Base-by-base conservation (phyloP, 2,329 filamentous ascomycete genomes). In the Pseudocercospora vitis region DNA sequence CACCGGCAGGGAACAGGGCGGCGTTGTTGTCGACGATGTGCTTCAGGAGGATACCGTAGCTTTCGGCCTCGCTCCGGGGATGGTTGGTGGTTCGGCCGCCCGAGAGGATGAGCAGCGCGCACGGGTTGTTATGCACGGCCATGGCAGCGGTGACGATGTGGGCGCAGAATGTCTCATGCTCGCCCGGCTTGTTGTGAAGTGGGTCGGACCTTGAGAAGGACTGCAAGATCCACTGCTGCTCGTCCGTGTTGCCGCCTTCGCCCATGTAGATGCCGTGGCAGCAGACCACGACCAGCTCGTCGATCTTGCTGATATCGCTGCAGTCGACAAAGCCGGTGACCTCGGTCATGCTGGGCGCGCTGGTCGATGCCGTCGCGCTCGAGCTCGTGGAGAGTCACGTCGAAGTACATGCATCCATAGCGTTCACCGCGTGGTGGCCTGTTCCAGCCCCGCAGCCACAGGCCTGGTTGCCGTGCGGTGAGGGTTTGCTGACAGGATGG, bases 251-350 rank as follows among this genome's bases (percentile, higher is more conserved):
- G 46, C n/a, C 37, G 46, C 57, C 57, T 31, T 52, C 48, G 28
- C 84, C 84, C 11, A 77, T 72, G 78, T 87, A 95, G 53, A 92
- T 89, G 23, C 84, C 88, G 72, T 95, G 90, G 69, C 90, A 91
- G 75, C 89, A 94, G 47, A 95, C 86, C 44, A 95, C 74, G 48
- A 95, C 82, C 8, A 95, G 78, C 59, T 88, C 65, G 11, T 59
- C 62, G 31, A 55, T 60, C 35, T 58, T 53, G 51, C 46, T 42
- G 32, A 60, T 44, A 49, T 63, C 55, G 51, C 45, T 56, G 49
- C 49, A 51, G 37, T 61, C 53, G 24, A 57, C 54, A 39, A 58
- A 58, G 42, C 42, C 42, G 16, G 48, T 58, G 51, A 58, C 50
- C 37, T 60, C 54, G 46, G 48, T 55, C 57, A 70, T 65, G 14